Base-by-base conservation (phyloP, 1,284 basidiomycete genomes). In the Moniliella sp. region DNA sequence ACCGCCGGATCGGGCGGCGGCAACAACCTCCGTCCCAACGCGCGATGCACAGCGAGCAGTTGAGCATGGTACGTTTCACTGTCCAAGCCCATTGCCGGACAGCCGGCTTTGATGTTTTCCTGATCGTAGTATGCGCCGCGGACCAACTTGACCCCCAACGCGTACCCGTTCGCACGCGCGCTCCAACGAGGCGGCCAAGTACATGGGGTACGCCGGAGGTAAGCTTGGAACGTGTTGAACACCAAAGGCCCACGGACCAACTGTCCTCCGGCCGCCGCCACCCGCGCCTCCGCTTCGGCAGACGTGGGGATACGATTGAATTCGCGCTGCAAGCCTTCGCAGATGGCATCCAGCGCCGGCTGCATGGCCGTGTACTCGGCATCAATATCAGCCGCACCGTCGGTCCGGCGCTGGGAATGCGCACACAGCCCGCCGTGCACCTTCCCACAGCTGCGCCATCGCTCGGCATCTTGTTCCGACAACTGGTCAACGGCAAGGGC, bases 111-210 rank as follows among this genome's bases (percentile, higher is more conserved):
- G n/a, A n/a, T n/a, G 28, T 72, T 54, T 57, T 93, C 88, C 34
- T 76, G 69, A 2, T 73, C 69, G 48, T 86, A 78, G 61, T 93
- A 94, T 1, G 86, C 86, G 0, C 86, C 88, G 15, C 88, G 73
- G 18, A 94, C 86, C 35, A 94, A 75, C 64, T 94, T 94, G 41
- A 86, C 73, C 11, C 86, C 86, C n/a, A n/a, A n/a, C n/a, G n/a
- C n/a, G n/a, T n/a, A n/a, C n/a, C n/a, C n/a, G n/a, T n/a, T n/a
- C n/a, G n/a, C n/a, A 66, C 5, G 86, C 77, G 34, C 79, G 73
- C n/a, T 64, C 63, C 28, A 86, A 62, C 18, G 74, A 70, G 17
- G 70, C 69, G 0, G 64, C 64, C 12, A 91, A 68, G 41, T 82
- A 73, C 15, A 64, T 59, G 0, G 75, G 75, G 1, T 72, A 76